A percentile compares a stretch with the other conserved stretches of the same genome.
Evolutionary conservation across 202 grass and related monocot genomes (phyloP).

Genomic region (Panicum virgatum): DNA sequence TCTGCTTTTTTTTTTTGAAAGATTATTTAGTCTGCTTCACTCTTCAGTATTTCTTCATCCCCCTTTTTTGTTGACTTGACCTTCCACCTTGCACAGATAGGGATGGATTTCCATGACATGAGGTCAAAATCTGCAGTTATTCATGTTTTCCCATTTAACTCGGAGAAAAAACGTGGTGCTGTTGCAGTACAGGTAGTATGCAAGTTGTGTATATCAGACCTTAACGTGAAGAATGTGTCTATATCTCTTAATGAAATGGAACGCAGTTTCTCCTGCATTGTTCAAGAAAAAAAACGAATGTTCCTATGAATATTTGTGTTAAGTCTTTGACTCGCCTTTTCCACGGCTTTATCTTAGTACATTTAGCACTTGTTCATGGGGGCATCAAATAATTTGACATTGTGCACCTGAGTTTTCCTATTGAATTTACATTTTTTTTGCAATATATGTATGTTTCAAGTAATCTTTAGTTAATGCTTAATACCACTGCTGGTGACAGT

Average conservation of each 20-base stretch:
- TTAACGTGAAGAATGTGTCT: conserved; percentile 3
- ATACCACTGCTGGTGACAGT: neutral
- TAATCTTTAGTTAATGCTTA: neutral
- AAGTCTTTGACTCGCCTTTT: neutral
- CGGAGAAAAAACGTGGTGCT: conserved; percentile 91
- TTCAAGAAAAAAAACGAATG: neutral
- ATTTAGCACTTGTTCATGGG: neutral
- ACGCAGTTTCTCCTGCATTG: no score
- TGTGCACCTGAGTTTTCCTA: neutral
- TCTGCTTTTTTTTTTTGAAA: no score
- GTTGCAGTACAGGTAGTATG: conserved; percentile 75
- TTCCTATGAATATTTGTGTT: neutral
- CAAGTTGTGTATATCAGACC: conserved; percentile 15
- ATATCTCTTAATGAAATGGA: neutral
- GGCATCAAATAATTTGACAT: conserved; percentile 6
- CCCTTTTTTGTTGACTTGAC: conserved; percentile 15
- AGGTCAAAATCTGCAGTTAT: conserved; percentile 64
- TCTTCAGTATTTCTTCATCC: conserved; percentile 22
- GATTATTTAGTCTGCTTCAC: conserved; percentile 30
- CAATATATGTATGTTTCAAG: neutral
- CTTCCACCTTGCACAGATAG: conserved; percentile 61
- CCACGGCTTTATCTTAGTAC: neutral
- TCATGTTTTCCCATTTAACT: conserved; percentile 91
- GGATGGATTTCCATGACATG: conserved; percentile 73
- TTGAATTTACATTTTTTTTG: conserved; percentile 5